Base-by-base conservation (phyloP, 2,329 filamentous ascomycete species). In the Ascochyta pisi region DNA sequence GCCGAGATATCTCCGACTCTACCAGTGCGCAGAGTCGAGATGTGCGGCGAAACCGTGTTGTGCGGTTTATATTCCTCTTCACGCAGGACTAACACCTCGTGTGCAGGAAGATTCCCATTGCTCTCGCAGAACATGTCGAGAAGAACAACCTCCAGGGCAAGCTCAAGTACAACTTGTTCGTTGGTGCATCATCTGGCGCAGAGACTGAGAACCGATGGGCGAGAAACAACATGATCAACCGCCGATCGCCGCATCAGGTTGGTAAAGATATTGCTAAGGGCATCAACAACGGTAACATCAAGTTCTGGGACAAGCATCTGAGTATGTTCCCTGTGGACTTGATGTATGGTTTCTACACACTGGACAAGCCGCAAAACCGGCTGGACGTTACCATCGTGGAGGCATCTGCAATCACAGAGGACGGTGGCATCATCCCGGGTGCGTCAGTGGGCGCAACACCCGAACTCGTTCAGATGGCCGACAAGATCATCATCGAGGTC, bases 131-230 rank as follows among this genome's bases (percentile, higher is more conserved):
- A 75, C 89, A 96, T 74, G 92, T 96, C 64, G 92, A 96, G 79
- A 86, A 90, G 79, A 96, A 96, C 77, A 85, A 83, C 60, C 83
- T 96, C 15, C 87, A 96, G 77, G 91, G 92, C 53, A 81, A 96
- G 82, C 81, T 96, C 65, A 90, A 90, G 70, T 96, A 96, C 82
- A 89, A 86, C 54, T 84, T 96, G 16, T 96, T 96, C 65, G 92
- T 96, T 9, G 92, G 92, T 49, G 92, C 92, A n/a, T 94, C 90
- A 5, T 92, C 90, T 15, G 92, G 92, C 34, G 89, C 91, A 16
- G 92, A 95, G 79, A 96, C 92, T 0, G 92, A 96, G 81, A 95
- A 95, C 77, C 84, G 92, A 76, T 96, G 92, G 92, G 92, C 92
- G n/a, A 77, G 81, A 4, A 81, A 94, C 61, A 89, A 96, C 78